Evolutionary conservation across 805 yeast species (phyloP), one percentile per base, ranked within the genome.

Genomic region (Geotrichum ghanense): DNA sequence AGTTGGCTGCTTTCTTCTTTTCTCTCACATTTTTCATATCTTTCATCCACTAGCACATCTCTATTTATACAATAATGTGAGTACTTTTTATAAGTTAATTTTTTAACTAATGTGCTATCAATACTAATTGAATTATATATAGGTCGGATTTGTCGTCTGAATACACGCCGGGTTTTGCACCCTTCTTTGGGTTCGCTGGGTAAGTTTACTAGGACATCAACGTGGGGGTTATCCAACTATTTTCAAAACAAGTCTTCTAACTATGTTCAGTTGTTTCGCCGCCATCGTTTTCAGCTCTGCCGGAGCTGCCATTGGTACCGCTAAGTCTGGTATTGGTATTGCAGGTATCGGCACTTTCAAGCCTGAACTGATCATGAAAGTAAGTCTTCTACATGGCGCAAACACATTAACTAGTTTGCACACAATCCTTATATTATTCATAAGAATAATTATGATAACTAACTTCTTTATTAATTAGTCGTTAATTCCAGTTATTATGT

Each of bases 241-340:
- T 20, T 22, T 14, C n/a, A 19, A 21, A 10, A 25, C 20, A 12
- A 12, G 37, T 23, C 45, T 25, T 27, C 34, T 34, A 16, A n/a
- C n/a, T n/a, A n/a, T n/a, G n/a, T n/a, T n/a, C 40, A 67, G 75
- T 42, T 89, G 97, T 68, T 87, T 92, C 4, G 81, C 87, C 42
- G 95, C 96, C 44, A 85, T 87, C 85, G 76, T 86, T 21, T 71
- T 90, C 49, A 81, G 94, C 48, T 86, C 95, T 61, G 81, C 90
- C n/a, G 99, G 99, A 52, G 97, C 99, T 3, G 97, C 97, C 51
- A 81, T 88, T 55, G 99, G 98, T 49, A 90, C 97, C 2, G 97
- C 97, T 51, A 92, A 92, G 67, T 84, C 95, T 41, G 99, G 99
- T 49, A 81, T 92, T 53, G 99, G 99, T 74, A 92, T 92, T 58